Evolutionary conservation across 1,139 yeast species (phyloP), one percentile per base, ranked within the genome.

Genomic region (Geotrichum bryndzae): DNA sequence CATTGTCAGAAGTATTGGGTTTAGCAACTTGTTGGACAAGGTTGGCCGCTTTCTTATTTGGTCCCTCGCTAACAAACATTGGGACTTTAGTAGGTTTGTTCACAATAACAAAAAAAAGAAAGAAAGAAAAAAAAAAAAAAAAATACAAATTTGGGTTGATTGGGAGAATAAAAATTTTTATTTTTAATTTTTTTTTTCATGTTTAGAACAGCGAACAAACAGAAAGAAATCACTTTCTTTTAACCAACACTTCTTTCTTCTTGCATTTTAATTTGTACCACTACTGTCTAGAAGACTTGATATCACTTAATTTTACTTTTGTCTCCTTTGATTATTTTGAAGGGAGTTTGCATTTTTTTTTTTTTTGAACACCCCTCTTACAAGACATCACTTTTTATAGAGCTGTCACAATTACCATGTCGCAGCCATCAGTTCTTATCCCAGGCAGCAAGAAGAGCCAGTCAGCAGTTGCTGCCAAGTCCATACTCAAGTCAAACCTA

Each of bases 391-490:
- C 48, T 41, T n/a, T 41, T 7, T 7, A 15, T n/a, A 41, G 18
- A 41, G 48, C n/a, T 8, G n/a, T 23, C 48, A 7, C 48, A 41
- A 5, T 15, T 15, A 41, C 22, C 22, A 59, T 59, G 61, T 59
- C 61, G n/a, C 61, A 59, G 11, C 61, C 61, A 3, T 38, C 56
- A 35, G 56, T 59, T 45, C 53, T 59, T 27, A 38, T 55, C 23
- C 61, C 61, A 15, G 57, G 55, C 25, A 58, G 54, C 41, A 54
- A 46, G 38, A 58, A 53, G 27, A 27, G 35, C 50, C 54, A 58
- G 38, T 51, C 54, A 13, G 57, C 61, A 13, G 61, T 54, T n/a
- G 59, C 59, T 18, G 56, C 54, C 3, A 50, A 51, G 8, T 51
- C 56, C 13, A 50, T 54, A 18, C 52, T 58, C n/a, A 58, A 58